Evolutionary conservation across 768 basidiomycete species (phyloP), one percentile per base, ranked within the genome.

Genomic region (Pholiota microspora): DNA sequence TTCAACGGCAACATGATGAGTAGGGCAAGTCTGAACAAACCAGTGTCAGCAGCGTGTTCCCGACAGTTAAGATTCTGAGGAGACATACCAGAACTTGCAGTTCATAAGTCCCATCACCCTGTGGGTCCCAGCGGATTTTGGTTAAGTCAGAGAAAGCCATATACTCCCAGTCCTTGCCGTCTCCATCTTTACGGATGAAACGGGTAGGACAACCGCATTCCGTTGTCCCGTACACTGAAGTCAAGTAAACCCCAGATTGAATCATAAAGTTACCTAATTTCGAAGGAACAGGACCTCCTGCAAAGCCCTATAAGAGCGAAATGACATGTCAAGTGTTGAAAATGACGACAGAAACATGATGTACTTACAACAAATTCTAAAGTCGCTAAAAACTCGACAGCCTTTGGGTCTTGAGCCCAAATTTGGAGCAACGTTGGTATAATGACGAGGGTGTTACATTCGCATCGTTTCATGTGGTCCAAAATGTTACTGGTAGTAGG

Each of bases 391-490:
- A 64, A 54, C 0, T 63, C 60, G 4, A 74, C 49, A 12, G 62
- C 57, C 2, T 62, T 44, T 7, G 59, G 48, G 21, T 67, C 67
- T 29, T 68, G 62, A 2, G 62, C 64, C 73, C 77, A 77, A n/a
- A 65, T 59, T 40, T 77, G 69, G 0, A 80, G 56, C 7, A 80
- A 62, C 0, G 71, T 40, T 0, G 79, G 77, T 18, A 77, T 71
- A 0, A 63, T 69, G n/a, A n/a, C n/a, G n/a, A n/a, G n/a, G n/a
- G n/a, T n/a, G 18, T 70, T 69, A 18, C 63, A 70, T 7, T 66
- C 55, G 0, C 66, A 69, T 15, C 64, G 54, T 9, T 56, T 56
- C 7, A 71, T 63, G 36, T 71, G 69, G 2, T 73, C 67, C 3
- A 80, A 47, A 27, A 77, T 68, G 49, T 62, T 64, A 3, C 56